Evolutionary conservation across 2,329 filamentous ascomycete species (phyloP), one percentile per base, ranked within the genome.

Genomic region (Cladosporium halotolerans): DNA sequence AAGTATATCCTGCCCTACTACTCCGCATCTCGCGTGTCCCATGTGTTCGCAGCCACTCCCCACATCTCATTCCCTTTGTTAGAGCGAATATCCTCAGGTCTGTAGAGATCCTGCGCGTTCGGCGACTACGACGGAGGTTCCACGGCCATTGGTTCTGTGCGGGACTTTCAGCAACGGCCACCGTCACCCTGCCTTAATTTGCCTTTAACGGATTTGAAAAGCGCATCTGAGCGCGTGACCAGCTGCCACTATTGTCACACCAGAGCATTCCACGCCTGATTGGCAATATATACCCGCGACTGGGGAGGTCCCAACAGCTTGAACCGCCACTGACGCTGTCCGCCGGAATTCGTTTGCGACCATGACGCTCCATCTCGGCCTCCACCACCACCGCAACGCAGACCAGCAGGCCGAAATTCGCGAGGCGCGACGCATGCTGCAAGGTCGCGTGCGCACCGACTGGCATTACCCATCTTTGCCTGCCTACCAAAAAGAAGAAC

Each of bases 381-480:
- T 66, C 8, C 58, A 63, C 18, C 61, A 62, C 45, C 59, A 63
- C 46, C 57, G 58, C 19, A 54, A 10, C 32, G 38, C 56, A 9
- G 60, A 65, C 38, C 49, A 55, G 45, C 70, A 71, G 55, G 62
- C 66, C n/a, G 72, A 73, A 40, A 60, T 72, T 23, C 66, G 73
- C 45, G 68, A 72, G 34, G 71, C 73, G 19, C 68, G 69, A 40
- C 67, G 70, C 43, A 66, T 70, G 57, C 68, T 76, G 54, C 64
- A 67, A 41, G 70, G 73, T 38, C 68, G 66, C 52, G 64, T 76
- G 16, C 70, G 72, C 58, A 68, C 67, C 58, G 74, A 77, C 63
- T 77, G 74, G 74, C 59, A 68, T 36, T 76, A 70, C 54, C 73
- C 73, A 31, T 50, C 61, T 11, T 56, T 67, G 31, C 67, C 67